These are phyloP conservation scores for Candida albicans DNA, from an alignment of 1,139 yeast genomes.

Conservation along the genomic window DNA sequence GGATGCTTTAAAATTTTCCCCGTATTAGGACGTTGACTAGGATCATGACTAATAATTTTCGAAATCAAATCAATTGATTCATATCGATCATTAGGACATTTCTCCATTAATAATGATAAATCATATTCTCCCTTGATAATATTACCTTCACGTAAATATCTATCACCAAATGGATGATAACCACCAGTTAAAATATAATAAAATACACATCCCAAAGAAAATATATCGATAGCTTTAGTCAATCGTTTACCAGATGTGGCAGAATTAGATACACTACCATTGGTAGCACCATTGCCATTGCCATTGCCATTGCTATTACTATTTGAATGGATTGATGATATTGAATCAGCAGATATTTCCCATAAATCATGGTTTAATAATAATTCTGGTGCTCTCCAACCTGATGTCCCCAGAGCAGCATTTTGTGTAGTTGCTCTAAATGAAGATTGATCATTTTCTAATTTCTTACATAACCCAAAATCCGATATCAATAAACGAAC, in stretches of 20 bases:
- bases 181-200: conserved; percentile 84
- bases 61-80: conserved; percentile 75
- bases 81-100: conserved; percentile 46
- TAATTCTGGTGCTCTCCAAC: conserved; percentile 98
- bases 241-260: conserved; percentile 60
- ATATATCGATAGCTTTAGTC: conserved; percentile 90
- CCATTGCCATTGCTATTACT: conserved; percentile 8
- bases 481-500: conserved; percentile 83
- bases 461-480: conserved; percentile 89
- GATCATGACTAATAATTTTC: conserved; percentile 70
- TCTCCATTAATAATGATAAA: conserved; percentile 43
- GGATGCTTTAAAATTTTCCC: conserved; percentile 75
- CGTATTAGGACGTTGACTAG: conserved; percentile 74
- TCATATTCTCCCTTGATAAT: conserved; percentile 73
- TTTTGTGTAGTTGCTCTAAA: conserved; percentile 89
- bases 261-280: conserved; percentile 10
- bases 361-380: conserved; percentile 46
- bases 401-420: conserved; percentile 91
- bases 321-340: conserved; percentile 33
- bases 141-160: conserved; percentile 83
- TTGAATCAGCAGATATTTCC: conserved; percentile 40
- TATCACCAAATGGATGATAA: conserved; percentile 91
- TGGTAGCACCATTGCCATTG: conserved; percentile 4
- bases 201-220: conserved; percentile 92
- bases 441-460: conserved; percentile 90